Base-by-base conservation (phyloP, 2,329 filamentous ascomycete species). In the Fusarium sp. region DNA sequence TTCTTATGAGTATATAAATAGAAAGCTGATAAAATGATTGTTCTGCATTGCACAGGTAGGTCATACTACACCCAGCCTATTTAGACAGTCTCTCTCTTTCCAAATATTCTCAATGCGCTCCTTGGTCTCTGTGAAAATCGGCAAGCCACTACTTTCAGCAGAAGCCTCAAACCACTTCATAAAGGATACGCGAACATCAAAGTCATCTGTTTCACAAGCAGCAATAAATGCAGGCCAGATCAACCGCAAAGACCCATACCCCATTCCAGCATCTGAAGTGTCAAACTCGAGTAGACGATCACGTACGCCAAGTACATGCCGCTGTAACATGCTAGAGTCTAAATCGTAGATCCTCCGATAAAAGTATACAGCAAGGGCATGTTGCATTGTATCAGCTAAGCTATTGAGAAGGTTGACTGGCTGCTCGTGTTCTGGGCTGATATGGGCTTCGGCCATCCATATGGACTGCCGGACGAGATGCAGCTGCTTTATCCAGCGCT, bases 151-250 rank as follows among this genome's bases (percentile, higher is more conserved):
- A 4, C 35, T 51, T 11, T 38, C 40, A 1, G 51, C 41, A 11
- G 46, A 52, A 9, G 40, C 40, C 2, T 58, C 59, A 22, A 66
- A 67, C 64, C 64, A 67, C 2, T 7, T 15, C 2, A 8, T 12
- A 15, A 67, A 64, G 0, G 44, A 59, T 2, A 3, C 42, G 1
- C 63, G 8, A 5, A 58, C 34, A 13, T 34, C 19, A 7, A 7
- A 0, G 29, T 66, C 55, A 2, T 58, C 40, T 2, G 63, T 40
- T 6, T 66, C 64, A 24, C 51, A 57, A 2, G 55, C 64, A 1
- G 63, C 59, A 2, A 67, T 53, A 11, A 57, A 66, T 0, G 64
- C 64, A 22, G 64, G 63, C 64, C 64, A 66, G 3, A 64, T 58
- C 6, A 66, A 9, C 6, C 63, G 43, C 31, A 67, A 19, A 6